A percentile compares a stretch with the other conserved stretches of the same genome.
phyloP scores from a whole-genome alignment of 768 basidiomycete genomes.

The Russula sp. region DNA sequence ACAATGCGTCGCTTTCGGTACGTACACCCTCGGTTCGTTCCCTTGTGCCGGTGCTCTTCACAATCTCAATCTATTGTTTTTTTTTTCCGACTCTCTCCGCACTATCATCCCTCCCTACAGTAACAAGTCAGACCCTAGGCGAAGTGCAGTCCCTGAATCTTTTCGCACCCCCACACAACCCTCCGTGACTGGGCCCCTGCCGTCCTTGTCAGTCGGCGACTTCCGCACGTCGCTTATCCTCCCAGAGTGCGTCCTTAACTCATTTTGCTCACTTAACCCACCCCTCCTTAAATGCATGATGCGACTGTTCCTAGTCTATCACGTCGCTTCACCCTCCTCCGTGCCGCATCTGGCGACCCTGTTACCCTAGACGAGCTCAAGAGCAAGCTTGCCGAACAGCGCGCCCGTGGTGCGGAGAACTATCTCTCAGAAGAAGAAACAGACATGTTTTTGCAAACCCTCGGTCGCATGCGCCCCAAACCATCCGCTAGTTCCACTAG shows the following conservation, averaged over 20 bases:
- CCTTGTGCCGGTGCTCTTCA: slow-evolving; percentile 24
- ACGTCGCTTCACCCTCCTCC: slow-evolving; percentile 77
- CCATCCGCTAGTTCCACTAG: slow-evolving; percentile 32
- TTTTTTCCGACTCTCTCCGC: slow-evolving; percentile 19
- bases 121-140: slow-evolving; percentile 74
- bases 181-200: slow-evolving; percentile 41
- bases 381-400: slow-evolving; percentile 68
- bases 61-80: slow-evolving; percentile 15
- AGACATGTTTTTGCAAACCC: slow-evolving; percentile 75
- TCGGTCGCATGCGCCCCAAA: slow-evolving; percentile 52
- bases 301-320: slow-evolving; percentile 53
- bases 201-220: slow-evolving; percentile 63
- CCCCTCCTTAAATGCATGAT: slow-evolving; percentile 11
- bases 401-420: slow-evolving; percentile 62
- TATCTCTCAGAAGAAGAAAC: slow-evolving; percentile 80
- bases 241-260: slow-evolving; percentile 61
- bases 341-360: slow-evolving; percentile 62
- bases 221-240: slow-evolving; percentile 86
- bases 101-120: slow-evolving; percentile 42
- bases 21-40: slow-evolving; percentile 36
- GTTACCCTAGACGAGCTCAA: slow-evolving; percentile 63
- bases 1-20: slow-evolving; percentile 82
- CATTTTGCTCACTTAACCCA: slow-evolving; percentile 25
- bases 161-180: slow-evolving; percentile 28
- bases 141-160: slow-evolving; percentile 42